phyloP scores from a whole-genome alignment of 2,329 filamentous ascomycete genomes.

The Diaporthe sp. region DNA sequence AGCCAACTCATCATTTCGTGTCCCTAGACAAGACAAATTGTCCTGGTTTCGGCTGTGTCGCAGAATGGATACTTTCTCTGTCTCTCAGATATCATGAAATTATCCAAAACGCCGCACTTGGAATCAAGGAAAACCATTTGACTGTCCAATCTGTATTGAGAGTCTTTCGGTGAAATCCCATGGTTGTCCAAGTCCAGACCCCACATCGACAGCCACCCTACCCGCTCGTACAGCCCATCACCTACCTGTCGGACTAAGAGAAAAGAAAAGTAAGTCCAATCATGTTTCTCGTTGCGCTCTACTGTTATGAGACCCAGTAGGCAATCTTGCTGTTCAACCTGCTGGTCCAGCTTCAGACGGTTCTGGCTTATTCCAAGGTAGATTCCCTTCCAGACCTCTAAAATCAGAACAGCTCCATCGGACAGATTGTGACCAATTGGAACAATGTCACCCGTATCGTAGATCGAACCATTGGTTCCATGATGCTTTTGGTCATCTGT shows the following conservation, averaged over 20 bases:
- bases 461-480: neutral
- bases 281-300: neutral
- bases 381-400: neutral
- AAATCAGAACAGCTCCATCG: neutral
- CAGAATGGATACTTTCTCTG: neutral
- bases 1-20: too few species aligned
- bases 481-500: neutral
- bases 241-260: neutral
- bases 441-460: neutral
- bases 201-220: neutral
- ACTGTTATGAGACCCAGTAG: neutral
- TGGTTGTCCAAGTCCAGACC: neutral
- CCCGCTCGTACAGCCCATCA: neutral
- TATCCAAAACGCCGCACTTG: neutral
- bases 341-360: neutral
- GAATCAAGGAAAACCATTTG: neutral
- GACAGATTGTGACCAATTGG: neutral
- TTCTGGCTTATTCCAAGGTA: neutral
- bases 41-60: neutral
- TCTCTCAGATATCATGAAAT: neutral
- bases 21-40: neutral
- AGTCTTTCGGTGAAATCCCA: too few species aligned
- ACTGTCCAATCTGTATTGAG: too few species aligned
- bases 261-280: neutral
- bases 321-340: neutral